Conservation (phyloP, 2,329 filamentous ascomycete genomes). For the Paracorniculantispora psalliotae region DNA sequence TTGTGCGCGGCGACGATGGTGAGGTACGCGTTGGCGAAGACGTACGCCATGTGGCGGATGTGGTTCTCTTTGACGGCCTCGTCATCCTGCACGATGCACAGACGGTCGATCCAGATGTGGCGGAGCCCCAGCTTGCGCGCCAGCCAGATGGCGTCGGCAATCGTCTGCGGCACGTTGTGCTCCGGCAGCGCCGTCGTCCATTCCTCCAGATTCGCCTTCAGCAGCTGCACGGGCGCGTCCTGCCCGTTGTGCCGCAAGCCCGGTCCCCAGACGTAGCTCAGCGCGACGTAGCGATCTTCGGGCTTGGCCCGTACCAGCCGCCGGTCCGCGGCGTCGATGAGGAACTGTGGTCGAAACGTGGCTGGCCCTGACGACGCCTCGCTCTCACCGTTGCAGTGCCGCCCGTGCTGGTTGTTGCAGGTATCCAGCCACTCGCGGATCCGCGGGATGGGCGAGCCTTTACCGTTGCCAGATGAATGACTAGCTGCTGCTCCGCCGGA, state of each 20-base stretch:
- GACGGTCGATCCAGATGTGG: slow-evolving; percentile 42
- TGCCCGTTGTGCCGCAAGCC: slow-evolving; percentile 23
- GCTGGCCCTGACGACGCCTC: slow-evolving; percentile 17
- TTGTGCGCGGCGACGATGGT: slow-evolving; percentile 40
- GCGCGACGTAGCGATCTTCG: slow-evolving; percentile 37
- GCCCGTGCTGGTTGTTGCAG: slow-evolving; percentile 37
- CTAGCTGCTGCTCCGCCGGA: slow-evolving; percentile 17
- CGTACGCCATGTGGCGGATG: slow-evolving; percentile 39
- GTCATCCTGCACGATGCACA: slow-evolving; percentile 43
- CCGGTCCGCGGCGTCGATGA: slow-evolving; percentile 37
- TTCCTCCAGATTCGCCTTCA: slow-evolving; percentile 32
- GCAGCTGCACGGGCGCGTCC: slow-evolving; percentile 27
- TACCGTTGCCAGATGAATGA: slow-evolving; percentile 18
- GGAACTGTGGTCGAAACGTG: slow-evolving; percentile 37
- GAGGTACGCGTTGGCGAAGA: slow-evolving; percentile 41
- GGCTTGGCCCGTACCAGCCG: slow-evolving; percentile 35
- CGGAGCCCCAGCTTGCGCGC: slow-evolving; percentile 38
- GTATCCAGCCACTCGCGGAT: slow-evolving; percentile 40
- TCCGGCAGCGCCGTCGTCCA: slow-evolving; percentile 33
- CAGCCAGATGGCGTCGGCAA: slow-evolving; percentile 41
- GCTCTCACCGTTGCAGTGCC: slow-evolving; percentile 32
- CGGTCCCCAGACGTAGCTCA: slow-evolving; percentile 42
- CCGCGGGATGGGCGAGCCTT: slow-evolving; percentile 32
- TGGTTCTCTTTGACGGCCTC: slow-evolving; percentile 34
- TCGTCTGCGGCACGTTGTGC: slow-evolving; percentile 34